Evolutionary conservation across 768 basidiomycete species (phyloP).

Genomic region (Lactarius tabidus): DNA sequence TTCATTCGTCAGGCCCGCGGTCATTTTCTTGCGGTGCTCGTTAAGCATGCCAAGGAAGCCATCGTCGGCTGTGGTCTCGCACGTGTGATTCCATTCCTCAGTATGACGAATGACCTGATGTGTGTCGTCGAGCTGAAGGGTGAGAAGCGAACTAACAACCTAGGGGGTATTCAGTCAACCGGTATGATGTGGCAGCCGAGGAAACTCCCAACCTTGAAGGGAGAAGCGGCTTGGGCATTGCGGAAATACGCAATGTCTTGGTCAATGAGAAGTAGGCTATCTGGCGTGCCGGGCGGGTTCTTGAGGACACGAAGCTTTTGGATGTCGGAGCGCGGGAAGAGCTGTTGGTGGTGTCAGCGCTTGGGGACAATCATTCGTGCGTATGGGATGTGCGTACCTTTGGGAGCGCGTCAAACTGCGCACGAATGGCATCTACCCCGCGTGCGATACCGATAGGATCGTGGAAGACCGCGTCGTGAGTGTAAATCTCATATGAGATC

Average conservation of each 20-base stretch:
- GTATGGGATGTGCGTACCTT: conserved; percentile 33
- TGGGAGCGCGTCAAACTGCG: conserved; percentile 43
- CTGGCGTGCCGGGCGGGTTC: conserved; percentile 37
- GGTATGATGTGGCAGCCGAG: too few species aligned
- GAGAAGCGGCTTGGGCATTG: conserved; percentile 35
- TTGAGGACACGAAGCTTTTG: conserved; percentile 40
- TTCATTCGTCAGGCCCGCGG: conserved; percentile 36
- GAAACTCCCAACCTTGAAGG: conserved; percentile 37
- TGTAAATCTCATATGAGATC: conserved; percentile 44
- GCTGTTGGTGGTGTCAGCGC: conserved; percentile 27
- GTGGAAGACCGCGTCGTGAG: conserved; percentile 39
- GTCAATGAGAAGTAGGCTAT: conserved; percentile 42
- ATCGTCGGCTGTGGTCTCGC: conserved; percentile 36
- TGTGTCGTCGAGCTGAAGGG: conserved; percentile 37
- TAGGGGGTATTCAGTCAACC: conserved; percentile 5
- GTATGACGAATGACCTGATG: conserved; percentile 39
- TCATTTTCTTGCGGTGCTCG: conserved; percentile 43
- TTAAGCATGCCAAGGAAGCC: conserved; percentile 44
- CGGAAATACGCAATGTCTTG: conserved; percentile 46
- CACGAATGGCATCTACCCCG: conserved; percentile 38
- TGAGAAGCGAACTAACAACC: conserved; percentile 43
- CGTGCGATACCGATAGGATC: conserved; percentile 45
- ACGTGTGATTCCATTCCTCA: conserved; percentile 45
- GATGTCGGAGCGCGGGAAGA: conserved; percentile 43
- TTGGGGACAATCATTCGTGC: neutral